Evolutionary conservation across 2,329 filamentous ascomycete genomes (phyloP), one percentile per base, ranked within the genome.

Genomic region (Aspergillus japonicus): DNA sequence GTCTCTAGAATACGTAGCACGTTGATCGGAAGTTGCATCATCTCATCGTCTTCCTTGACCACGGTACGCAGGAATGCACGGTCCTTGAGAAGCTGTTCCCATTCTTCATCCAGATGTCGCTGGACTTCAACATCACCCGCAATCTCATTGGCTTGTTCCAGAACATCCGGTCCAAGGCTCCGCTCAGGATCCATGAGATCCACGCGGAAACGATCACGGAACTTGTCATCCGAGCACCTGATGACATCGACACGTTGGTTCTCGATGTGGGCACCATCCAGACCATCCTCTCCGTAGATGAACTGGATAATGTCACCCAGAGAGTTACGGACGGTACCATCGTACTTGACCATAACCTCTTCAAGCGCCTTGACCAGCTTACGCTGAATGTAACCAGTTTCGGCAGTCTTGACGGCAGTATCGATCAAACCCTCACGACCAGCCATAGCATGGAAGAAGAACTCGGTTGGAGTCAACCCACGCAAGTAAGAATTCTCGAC

Each of bases 391-490:
- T 99, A 99, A 79, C 95, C 95, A 59, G 96, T 99, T 78, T 99
- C 96, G 21, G 95, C 95, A 66, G 95, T 99, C 85, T 99, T 99
- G 79, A 99, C 96, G 66, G 95, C 95, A 55, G 95, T 99, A 84
- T 99, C 95, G 69, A 99, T 99, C 57, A 99, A 84, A 96, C 95
- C 95, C 80, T 99, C 95, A 82, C 95, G 88, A 92, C 95, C 95
- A 83, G 95, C 95, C 95, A 99, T 99, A 73, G 95, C 95, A 85
- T 99, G 95, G 85, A 99, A 99, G 82, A 97, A 99, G 80, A 99
- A 99, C 69, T 99, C 95, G 0, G 91, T 89, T 0, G 95, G 95
- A 0, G 96, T 99, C 60, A 99, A 81, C 58, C 95, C 95, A 82
- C 95, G 91, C 12, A 99, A 86, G 70, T 99, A 99, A 0, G 95